Evolutionary conservation across 805 yeast genomes (phyloP), one percentile per base, ranked within the genome.

Genomic region (Priceomyces medius): DNA sequence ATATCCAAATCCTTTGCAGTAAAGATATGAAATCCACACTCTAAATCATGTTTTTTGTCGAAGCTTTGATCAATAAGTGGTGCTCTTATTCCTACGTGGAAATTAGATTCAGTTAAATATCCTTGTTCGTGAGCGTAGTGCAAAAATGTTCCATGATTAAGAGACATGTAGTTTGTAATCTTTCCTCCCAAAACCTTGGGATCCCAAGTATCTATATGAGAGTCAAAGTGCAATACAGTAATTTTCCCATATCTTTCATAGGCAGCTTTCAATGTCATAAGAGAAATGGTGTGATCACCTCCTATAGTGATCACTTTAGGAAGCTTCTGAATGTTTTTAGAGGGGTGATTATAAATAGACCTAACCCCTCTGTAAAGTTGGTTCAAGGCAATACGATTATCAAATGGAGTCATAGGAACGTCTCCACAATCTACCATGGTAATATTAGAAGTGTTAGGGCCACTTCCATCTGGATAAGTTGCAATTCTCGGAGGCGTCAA

Each of bases 71-170:
- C 71, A 20, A 78, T 71, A 50, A 64, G 77, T 1, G 87, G 87
- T 3, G 86, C 87, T 46, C 88, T 64, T 40, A 80, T 70, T 0
- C 86, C 88, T 27, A 80, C 78, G 54, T 83, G 88, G 42, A 73
- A 73, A 45, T 78, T 74, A 31, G 64, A 64, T 12, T 67, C 62
- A 3, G 71, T 59, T 31, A 81, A 63, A 48, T 77, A 78, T 1
- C 88, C 88, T 36, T 78, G 72, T 57, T 83, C 88, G 35, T 77
- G 77, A 1, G 88, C 88, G 59, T 79, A 81, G 56, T 81, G 87
- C 33, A 83, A 63, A 47, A 81, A 81, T 0, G 88, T 81, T 4
- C 88, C 88, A 55, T 83, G 88, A 52, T 81, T 83, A 42, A 79
- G 56, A 19, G 69, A 63, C 63, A 80, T 77, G 53, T 83, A 81